Conservation (phyloP, 116 monocot genomes). For the Trichopus zeylanicus region DNA sequence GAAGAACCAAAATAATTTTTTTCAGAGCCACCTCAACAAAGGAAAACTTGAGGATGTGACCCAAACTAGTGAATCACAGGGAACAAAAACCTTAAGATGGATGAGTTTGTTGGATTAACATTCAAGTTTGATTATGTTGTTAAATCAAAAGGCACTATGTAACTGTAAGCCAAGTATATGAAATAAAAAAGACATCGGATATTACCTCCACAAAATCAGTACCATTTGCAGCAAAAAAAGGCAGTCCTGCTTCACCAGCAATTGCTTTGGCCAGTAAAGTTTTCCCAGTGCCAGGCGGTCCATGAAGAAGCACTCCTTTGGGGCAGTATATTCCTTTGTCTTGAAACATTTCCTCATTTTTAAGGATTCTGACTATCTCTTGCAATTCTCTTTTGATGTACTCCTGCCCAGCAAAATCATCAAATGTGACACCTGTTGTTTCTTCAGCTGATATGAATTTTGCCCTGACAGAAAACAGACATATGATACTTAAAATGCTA, state of each 20-base stretch:
- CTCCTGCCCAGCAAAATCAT: slow-evolving; percentile 94
- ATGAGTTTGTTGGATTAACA: too few species aligned
- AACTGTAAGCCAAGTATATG: background rate
- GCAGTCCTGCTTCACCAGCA: slow-evolving; percentile 90
- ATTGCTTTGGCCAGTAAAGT: slow-evolving; percentile 88
- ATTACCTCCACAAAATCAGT: slow-evolving; percentile 91
- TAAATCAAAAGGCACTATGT: background rate
- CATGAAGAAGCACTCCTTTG: slow-evolving; percentile 92
- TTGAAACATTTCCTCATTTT: slow-evolving; percentile 77
- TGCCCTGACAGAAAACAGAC: slow-evolving; percentile 34
- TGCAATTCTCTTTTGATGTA: slow-evolving; percentile 80
- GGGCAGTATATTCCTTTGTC: slow-evolving; percentile 87
- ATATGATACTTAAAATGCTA: slow-evolving; percentile 6
- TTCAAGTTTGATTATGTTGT: too few species aligned
- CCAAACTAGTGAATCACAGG: too few species aligned
- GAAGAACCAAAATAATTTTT: background rate
- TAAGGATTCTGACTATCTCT: slow-evolving; percentile 76
- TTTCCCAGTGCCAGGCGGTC: slow-evolving; percentile 87
- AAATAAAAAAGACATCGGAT: background rate
- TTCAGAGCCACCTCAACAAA: background rate
- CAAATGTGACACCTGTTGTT: slow-evolving; percentile 88
- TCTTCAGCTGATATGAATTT: slow-evolving; percentile 93
- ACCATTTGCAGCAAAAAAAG: slow-evolving; percentile 86
- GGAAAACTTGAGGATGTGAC: too few species aligned
- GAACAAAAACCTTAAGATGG: too few species aligned